phyloP scores from a whole-genome alignment of 192 early-diverging fungal species.

The Backusella psychrophila region DNA sequence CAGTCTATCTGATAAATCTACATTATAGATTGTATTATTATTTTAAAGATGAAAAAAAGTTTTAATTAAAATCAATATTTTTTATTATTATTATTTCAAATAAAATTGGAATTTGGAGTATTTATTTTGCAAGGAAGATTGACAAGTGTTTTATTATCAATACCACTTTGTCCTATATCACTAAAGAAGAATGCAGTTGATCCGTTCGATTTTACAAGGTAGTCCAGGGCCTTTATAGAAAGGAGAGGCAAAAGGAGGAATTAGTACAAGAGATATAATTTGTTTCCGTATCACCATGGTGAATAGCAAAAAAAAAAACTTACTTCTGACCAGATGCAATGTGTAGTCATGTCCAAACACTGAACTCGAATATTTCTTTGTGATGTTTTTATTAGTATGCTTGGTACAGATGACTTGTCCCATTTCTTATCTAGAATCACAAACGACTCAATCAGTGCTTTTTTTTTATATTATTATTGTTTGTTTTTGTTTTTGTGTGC shows the following conservation, averaged over 20 bases:
- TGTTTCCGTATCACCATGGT: not conserved
- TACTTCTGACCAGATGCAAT: slow-evolving; percentile 72
- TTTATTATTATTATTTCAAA: not conserved
- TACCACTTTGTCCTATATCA: not conserved
- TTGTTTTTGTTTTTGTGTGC: not conserved
- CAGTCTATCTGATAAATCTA: not conserved
- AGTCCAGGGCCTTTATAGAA: not conserved
- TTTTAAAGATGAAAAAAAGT: not conserved
- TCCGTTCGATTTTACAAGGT: not conserved
- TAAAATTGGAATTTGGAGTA: not conserved
- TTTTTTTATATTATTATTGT: not conserved
- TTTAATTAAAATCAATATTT: not conserved
- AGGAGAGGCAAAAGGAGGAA: not conserved
- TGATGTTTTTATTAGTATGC: slow-evolving; percentile 60
- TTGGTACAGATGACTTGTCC: slow-evolving; percentile 46
- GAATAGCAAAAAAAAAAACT: not conserved
- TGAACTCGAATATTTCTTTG: slow-evolving; percentile 70
- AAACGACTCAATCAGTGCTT: slow-evolving; percentile 22
- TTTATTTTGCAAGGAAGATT: not conserved
- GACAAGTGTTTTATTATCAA: not conserved
- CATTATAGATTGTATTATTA: not conserved
- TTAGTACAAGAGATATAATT: not conserved
- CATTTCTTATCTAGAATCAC: slow-evolving; percentile 30
- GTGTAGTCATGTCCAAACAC: slow-evolving; percentile 57
- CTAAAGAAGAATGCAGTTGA: not conserved